These are phyloP conservation scores for Clitocybe nebularis DNA, from an alignment of 1,284 basidiomycete species.

Conservation along the genomic window DNA sequence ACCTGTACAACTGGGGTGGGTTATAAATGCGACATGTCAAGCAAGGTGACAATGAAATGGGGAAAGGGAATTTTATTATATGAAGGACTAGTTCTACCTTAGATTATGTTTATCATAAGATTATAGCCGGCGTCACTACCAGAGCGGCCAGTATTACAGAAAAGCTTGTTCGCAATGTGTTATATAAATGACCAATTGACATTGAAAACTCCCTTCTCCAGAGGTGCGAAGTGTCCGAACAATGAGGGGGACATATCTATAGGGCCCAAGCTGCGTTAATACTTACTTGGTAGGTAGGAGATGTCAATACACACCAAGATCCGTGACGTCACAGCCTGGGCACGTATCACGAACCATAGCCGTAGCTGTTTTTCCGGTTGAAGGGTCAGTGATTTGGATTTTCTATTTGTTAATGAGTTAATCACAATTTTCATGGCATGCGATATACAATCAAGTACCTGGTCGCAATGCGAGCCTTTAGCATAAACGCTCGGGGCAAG, in stretches of 20 bases:
- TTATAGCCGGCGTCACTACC: no score
- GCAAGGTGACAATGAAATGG: no score
- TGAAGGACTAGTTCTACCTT: no score
- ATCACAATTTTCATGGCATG: neutral
- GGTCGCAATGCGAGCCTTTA: constrained; percentile 33
- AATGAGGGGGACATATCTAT: constrained; percentile 22
- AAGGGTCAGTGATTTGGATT: constrained; percentile 10
- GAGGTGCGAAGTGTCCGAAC: constrained; percentile 16
- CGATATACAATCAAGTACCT: constrained; percentile 21
- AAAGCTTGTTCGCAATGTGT: no score
- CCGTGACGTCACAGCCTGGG: constrained; percentile 16
- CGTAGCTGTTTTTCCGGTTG: constrained; percentile 13
- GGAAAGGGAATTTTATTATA: no score
- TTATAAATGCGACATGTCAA: no score
- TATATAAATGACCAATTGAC: constrained; percentile 19
- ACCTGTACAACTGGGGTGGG: no score
- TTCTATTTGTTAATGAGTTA: constrained; percentile 7
- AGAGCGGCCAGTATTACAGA: no score
- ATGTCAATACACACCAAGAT: constrained; percentile 17
- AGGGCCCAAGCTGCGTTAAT: neutral
- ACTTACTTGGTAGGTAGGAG: constrained; percentile 3
- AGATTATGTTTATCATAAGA: no score
- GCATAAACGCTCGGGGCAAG: constrained; percentile 32
- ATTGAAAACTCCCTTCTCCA: constrained; percentile 17
- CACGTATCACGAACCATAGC: constrained; percentile 21